These are phyloP conservation scores for Sisymbrium altissimum DNA, from an alignment of 345 rosid genomes.

Conservation along the genomic window DNA sequence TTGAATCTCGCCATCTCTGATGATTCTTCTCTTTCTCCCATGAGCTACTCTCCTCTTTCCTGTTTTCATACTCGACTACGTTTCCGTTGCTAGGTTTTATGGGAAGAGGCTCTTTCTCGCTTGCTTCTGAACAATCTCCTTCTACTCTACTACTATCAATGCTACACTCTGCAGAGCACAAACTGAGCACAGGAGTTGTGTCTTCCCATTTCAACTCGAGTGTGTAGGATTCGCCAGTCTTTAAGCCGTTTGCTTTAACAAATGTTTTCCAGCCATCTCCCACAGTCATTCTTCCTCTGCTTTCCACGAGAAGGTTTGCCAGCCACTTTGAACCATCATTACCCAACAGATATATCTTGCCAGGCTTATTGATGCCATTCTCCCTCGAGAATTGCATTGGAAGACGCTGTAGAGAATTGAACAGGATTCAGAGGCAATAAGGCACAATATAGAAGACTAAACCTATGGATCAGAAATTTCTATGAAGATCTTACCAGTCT, in stretches of 20 bases:
- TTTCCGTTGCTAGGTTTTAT: not conserved
- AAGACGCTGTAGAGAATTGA: not conserved
- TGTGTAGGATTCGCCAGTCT: not conserved
- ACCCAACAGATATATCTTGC: not conserved
- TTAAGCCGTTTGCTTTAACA: not conserved
- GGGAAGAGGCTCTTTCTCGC: not conserved
- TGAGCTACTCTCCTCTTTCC: not conserved
- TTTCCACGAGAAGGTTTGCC: not conserved
- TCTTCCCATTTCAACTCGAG: not conserved
- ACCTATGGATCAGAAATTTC: not conserved
- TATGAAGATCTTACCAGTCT: slow-evolving; percentile 17
- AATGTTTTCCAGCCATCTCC: not conserved
- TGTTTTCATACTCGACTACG: not conserved
- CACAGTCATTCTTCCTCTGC: not conserved
- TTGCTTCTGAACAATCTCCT: not conserved
- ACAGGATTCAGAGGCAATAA: not conserved
- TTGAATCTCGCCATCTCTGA: not conserved
- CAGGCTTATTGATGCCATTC: not conserved
- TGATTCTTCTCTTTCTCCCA: not conserved
- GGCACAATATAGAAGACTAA: not conserved
- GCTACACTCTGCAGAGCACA: not conserved
- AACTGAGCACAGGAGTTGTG: not conserved
- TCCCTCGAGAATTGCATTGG: not conserved
- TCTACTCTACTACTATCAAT: not conserved
- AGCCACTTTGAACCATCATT: not conserved